Evolutionary conservation across 768 basidiomycete genomes (phyloP).

Genomic region (Termitomyces sp.): DNA sequence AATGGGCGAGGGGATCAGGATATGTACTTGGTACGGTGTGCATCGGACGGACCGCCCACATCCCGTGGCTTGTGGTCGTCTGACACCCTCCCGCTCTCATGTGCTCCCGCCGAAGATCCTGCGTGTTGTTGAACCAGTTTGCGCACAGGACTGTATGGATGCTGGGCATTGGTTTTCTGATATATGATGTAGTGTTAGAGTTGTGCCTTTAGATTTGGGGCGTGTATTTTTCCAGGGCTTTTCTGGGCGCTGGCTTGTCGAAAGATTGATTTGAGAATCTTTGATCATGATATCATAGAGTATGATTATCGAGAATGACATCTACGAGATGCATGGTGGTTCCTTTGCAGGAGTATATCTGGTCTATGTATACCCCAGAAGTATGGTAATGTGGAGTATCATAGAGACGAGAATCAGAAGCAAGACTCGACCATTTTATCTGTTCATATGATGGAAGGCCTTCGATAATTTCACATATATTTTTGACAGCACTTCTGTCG

Average conservation of each 20-base stretch:
- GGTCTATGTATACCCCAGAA: not conserved
- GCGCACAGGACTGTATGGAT: not conserved
- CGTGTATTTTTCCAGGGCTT: not conserved
- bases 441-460: not conserved
- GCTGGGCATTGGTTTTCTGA: not conserved
- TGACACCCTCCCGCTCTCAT: not conserved
- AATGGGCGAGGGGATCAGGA: not conserved
- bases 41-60: not conserved
- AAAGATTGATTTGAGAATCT: not conserved
- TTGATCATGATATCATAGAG: not conserved
- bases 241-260: not conserved
- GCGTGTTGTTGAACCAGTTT: not conserved
- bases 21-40: too few species aligned
- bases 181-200: not conserved
- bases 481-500: not conserved
- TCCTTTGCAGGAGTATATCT: not conserved
- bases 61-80: not conserved
- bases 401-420: not conserved
- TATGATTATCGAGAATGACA: not conserved
- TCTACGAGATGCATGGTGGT: not conserved
- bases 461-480: not conserved
- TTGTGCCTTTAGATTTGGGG: not conserved
- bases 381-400: not conserved
- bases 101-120: not conserved
- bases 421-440: not conserved